Evolutionary conservation across 73 alveolate species (phyloP), one percentile per base, ranked within the genome.

Genomic region (Diophrys sp.): DNA sequence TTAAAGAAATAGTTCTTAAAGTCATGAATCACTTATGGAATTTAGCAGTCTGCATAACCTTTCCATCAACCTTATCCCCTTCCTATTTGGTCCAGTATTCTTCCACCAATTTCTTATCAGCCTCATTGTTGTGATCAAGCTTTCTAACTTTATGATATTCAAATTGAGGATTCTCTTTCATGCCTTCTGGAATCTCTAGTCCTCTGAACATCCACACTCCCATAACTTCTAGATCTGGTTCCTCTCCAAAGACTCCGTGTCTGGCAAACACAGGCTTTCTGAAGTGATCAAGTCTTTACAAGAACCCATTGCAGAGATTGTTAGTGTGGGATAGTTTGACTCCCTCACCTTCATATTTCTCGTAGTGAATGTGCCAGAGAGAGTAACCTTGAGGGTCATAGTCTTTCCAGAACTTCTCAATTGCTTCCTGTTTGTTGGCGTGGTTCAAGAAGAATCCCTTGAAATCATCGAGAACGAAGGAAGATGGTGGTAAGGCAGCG

Each of bases 201-300:
- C 96, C 97, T 85, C 94, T 92, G 90, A 89, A 84, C 80, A 92
- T 68, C 93, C 92, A 81, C 55, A 90, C 90, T 32, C 96, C 95
- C 66, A 71, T 81, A 73, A 92, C 89, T 67, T 89, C 90, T 74
- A 85, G 86, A 75, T 80, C 75, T n/a, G 93, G 94, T 70, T 84
- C 92, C 31, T 84, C 87, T 8, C 95, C 97, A 56, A 82, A 62
- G 57, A 89, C 91, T 0, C 90, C 86, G 34, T 80, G 80, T 54
- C 77, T 84, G 53, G 93, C 95, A 85, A 83, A 93, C 80, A 91
- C 73, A 74, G 84, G 73, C 84, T 88, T 92, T 82, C 96, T 95
- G 88, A 91, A 90, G 81, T 87, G 73, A 77, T 90, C 94, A 44
- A 86, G 80, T 78, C 96, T 75, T 56, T 81, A 83, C 56, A 89